Conservation (phyloP, 768 basidiomycete species). For the Hericium rajendrae region DNA sequence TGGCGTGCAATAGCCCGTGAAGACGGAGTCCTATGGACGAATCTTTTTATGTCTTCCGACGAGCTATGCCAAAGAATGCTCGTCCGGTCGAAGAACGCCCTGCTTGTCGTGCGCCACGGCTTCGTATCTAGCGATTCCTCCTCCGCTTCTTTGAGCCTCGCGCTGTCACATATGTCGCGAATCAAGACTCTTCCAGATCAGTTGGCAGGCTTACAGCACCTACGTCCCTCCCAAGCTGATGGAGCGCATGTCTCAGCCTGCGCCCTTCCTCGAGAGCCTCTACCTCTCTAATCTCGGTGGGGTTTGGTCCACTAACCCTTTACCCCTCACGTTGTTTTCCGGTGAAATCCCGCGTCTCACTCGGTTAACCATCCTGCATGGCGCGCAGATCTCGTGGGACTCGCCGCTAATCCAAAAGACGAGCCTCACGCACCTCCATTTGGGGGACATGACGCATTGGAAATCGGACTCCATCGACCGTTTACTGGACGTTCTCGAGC, state of each 20-base stretch:
- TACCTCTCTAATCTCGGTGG: neutral
- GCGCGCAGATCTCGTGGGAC: neutral
- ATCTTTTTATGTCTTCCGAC: neutral
- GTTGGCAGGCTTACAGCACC: neutral
- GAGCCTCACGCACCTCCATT: neutral
- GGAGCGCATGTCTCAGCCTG: neutral
- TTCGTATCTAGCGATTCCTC: neutral
- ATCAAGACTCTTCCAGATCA: neutral
- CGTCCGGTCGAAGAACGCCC: neutral
- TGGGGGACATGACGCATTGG: neutral
- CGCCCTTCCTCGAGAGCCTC: neutral
- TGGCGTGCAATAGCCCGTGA: neutral
- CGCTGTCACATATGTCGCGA: neutral
- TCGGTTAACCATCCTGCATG: neutral
- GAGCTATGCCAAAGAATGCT: neutral
- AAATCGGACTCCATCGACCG: neutral
- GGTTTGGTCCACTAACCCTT: neutral
- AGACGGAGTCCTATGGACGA: neutral
- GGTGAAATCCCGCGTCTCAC: neutral
- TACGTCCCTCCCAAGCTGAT: neutral
- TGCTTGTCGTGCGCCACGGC: neutral
- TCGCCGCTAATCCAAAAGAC: neutral
- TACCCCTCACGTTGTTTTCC: neutral
- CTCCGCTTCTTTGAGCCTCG: neutral
- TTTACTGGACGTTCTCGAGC: neutral